Evolutionary conservation across 495 filamentous ascomycete genomes (phyloP).

Genomic region (Lichenothelia convexa): DNA sequence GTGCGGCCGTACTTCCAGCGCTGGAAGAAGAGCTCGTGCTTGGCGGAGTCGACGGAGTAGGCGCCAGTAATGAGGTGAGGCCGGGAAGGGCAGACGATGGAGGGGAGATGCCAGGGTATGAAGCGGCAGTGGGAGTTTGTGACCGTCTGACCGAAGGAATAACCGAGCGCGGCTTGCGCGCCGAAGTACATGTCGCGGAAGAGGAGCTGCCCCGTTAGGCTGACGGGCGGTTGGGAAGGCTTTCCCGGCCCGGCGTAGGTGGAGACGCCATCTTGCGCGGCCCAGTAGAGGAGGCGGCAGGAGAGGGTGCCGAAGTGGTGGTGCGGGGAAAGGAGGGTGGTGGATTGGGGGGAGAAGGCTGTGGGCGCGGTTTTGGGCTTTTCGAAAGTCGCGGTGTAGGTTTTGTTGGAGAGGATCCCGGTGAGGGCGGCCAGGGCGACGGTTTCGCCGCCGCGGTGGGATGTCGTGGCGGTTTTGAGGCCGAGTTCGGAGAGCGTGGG

Average conservation of each 20-base stretch:
- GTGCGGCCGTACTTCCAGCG: conserved; percentile 48
- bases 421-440: conserved; percentile 33
- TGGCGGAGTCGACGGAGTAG: conserved; percentile 35
- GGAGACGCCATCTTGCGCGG: conserved; percentile 35
- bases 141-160: conserved; percentile 34
- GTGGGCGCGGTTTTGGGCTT: conserved; percentile 56
- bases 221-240: conserved; percentile 38
- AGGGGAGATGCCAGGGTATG: conserved; percentile 53
- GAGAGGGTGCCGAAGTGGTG: conserved; percentile 52
- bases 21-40: conserved; percentile 41
- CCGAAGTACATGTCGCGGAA: conserved; percentile 67
- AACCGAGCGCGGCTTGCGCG: conserved; percentile 45
- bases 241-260: conserved; percentile 24
- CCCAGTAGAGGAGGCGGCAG: conserved; percentile 48
- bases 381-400: conserved; percentile 47
- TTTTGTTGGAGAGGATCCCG: conserved; percentile 33
- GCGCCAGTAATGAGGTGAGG: conserved; percentile 27
- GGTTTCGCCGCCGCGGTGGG: conserved; percentile 44
- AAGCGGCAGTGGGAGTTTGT: conserved; percentile 43
- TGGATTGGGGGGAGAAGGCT: conserved; percentile 46
- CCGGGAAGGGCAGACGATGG: conserved; percentile 25
- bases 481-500: conserved; percentile 46
- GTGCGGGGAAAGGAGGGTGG: conserved; percentile 49
- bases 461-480: conserved; percentile 35
- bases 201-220: conserved; percentile 46